Base-by-base conservation (phyloP, 129 eudicot species). In the Flaveria robusta region DNA sequence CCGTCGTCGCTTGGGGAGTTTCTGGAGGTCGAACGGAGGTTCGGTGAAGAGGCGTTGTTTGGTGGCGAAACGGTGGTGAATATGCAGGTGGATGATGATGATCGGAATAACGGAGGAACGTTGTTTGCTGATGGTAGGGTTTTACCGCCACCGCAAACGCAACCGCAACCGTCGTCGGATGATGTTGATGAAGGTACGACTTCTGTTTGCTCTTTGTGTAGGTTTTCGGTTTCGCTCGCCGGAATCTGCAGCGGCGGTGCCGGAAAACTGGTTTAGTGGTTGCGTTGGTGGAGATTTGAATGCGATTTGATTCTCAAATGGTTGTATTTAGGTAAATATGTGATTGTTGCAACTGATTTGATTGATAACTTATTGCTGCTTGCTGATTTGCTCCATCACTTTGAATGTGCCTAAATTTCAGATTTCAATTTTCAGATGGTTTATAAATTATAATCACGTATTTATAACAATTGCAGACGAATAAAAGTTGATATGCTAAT, bases 71-170 rank as follows among this genome's bases (percentile, higher is more conserved):
- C 71, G n/a, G 88, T 63, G 79, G 13, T 74, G 41, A 87, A 68
- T 16, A 79, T 64, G 65, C 75, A 72, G 76, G 74, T 70, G 3
- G 11, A 42, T 42, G 12, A 8, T 42, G 46, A 42, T 7, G 46
- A 20, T 72, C 62, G 64, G 51, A 56, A 68, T 59, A 66, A 55
- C 6, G 88, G 77, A 23, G 79, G 97, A 66, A 62, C 63, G 54
- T 76, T 91, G 81, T 91, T 91, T 68, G 97, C 97, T 2, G 91
- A 91, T 29, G 97, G 97, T 71, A 91, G 93, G 85, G 91, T 91
- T 60, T 77, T 91, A 7, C 86, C 89, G 71, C 96, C 96, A 1
- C 54, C 52, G 22, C 42, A 15, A 59, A 12, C 37, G 66, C 62
- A 56, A 60, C 41, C 77, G 18, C 60, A n/a, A n/a, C n/a, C n/a